phyloP scores from a whole-genome alignment of 306 rosid species.

The Quercus engelmannii region DNA sequence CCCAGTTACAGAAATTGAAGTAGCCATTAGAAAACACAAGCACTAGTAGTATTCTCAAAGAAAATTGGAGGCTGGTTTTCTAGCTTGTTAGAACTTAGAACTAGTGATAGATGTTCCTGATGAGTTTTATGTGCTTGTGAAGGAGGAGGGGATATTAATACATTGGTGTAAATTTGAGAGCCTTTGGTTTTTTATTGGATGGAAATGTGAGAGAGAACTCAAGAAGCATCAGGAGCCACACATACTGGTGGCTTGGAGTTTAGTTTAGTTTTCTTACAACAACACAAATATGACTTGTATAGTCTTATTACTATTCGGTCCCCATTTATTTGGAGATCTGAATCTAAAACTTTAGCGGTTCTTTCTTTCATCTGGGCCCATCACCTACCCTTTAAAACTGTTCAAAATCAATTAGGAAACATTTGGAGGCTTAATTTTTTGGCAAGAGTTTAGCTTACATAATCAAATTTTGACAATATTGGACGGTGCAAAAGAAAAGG shows the following conservation, averaged over 20 bases:
- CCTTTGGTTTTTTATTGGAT: conserved; percentile 59
- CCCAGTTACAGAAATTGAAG: conserved; percentile 64
- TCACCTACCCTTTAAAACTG: not conserved
- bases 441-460: not conserved
- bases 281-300: not conserved
- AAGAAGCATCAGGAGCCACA: conserved; percentile 41
- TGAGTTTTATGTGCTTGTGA: conserved; percentile 46
- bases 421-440: not conserved
- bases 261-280: not conserved
- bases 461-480: not conserved
- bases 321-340: not conserved
- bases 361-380: not conserved
- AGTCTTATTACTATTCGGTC: not conserved
- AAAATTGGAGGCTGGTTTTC: not conserved
- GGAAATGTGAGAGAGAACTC: conserved; percentile 22
- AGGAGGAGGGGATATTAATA: conserved; percentile 27
- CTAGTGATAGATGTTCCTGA: conserved; percentile 16
- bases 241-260: conserved; percentile 50
- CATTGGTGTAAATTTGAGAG: conserved; percentile 55
- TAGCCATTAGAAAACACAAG: conserved; percentile 43
- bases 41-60: not conserved
- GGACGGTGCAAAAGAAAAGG: not conserved
- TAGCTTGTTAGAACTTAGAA: not conserved
- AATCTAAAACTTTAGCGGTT: not conserved
- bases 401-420: not conserved